phyloP scores from a whole-genome alignment of 306 rosid species.

The Gleditsia sinensis region DNA sequence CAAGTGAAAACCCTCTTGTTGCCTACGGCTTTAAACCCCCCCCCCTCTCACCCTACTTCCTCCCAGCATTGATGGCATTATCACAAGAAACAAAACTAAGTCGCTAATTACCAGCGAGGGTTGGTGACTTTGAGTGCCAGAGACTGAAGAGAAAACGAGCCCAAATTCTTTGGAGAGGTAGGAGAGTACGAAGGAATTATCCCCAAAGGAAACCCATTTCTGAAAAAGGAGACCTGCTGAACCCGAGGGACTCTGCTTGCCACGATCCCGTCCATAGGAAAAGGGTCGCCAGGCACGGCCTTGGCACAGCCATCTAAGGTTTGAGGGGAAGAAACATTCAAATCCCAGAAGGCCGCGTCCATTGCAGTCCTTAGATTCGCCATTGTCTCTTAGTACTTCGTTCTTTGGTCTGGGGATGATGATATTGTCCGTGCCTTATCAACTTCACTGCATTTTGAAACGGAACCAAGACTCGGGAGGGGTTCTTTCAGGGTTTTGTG shows the following conservation, averaged over 20 bases:
- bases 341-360: slow-evolving; percentile 83
- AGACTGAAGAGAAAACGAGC: slow-evolving; percentile 74
- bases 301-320: slow-evolving; percentile 65
- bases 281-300: slow-evolving; percentile 69
- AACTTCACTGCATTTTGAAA: neutral
- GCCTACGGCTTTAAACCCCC: neutral
- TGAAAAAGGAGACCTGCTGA: slow-evolving; percentile 60
- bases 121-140: slow-evolving; percentile 52
- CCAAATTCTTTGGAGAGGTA: slow-evolving; percentile 53
- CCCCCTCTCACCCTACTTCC: neutral
- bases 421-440: neutral
- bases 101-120: slow-evolving; percentile 50
- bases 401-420: neutral
- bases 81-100: neutral
- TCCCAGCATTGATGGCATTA: neutral
- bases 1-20: neutral
- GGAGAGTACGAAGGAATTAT: slow-evolving; percentile 70
- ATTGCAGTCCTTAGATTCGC: slow-evolving; percentile 77
- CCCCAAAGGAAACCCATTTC: slow-evolving; percentile 52
- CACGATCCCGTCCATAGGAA: slow-evolving; percentile 69
- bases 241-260: slow-evolving; percentile 63
- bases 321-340: slow-evolving; percentile 68
- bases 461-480: neutral
- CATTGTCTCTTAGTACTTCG: slow-evolving; percentile 41
- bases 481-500: neutral